Conservation (phyloP, 306 rosid genomes). For the Quercus mongolica region DNA sequence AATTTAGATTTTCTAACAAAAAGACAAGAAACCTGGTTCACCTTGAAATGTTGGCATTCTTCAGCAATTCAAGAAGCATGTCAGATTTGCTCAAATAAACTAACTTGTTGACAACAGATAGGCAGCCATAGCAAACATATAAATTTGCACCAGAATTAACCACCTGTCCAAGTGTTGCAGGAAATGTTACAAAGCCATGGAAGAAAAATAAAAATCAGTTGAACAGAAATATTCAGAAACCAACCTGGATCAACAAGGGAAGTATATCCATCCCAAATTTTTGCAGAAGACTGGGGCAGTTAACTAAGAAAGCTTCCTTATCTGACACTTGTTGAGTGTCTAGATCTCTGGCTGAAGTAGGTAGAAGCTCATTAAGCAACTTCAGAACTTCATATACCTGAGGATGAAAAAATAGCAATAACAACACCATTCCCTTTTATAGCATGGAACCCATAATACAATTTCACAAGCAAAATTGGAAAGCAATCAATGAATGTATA, state of each 20-base stretch:
- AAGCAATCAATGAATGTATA: background rate
- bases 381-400: conserved; percentile 87
- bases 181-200: conserved; percentile 17
- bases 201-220: background rate
- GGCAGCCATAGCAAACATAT: conserved; percentile 83
- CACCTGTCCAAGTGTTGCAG: conserved; percentile 47
- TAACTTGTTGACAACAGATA: conserved; percentile 72
- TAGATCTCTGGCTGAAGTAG: conserved; percentile 51
- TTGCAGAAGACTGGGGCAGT: conserved; percentile 60
- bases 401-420: conserved; percentile 10
- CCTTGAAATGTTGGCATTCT: conserved; percentile 81
- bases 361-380: conserved; percentile 87
- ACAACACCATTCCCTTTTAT: background rate
- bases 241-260: conserved; percentile 88
- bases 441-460: background rate
- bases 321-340: conserved; percentile 46
- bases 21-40: conserved; percentile 34
- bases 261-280: conserved; percentile 73
- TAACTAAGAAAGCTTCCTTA: conserved; percentile 57
- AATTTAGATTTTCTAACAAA: conserved; percentile 14
- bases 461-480: background rate
- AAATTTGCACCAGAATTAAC: conserved; percentile 91
- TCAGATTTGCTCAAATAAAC: conserved; percentile 68
- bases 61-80: conserved; percentile 70
- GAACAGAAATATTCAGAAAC: conserved; percentile 17